These are phyloP conservation scores for Kickxella alabastrina DNA, from an alignment of 192 early-diverging fungal genomes.

Conservation along the genomic window DNA sequence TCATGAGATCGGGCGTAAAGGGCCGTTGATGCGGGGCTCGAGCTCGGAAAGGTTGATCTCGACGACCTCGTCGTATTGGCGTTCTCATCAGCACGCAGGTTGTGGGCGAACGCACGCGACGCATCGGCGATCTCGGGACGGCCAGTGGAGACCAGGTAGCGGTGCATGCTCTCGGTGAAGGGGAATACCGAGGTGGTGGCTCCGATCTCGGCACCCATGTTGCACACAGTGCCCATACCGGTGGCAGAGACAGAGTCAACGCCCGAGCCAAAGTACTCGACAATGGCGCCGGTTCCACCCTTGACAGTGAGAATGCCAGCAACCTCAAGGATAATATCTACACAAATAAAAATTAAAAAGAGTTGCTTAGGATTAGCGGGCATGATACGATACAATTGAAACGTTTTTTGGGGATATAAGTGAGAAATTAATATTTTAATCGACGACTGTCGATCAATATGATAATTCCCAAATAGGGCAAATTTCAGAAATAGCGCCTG, in stretches of 20 bases:
- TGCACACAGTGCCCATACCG: constrained; percentile 98
- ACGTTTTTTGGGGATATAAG: too few species aligned
- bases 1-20: constrained; percentile 93
- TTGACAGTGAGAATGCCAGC: constrained; percentile 95
- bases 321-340: constrained; percentile 87
- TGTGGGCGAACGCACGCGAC: constrained; percentile 80
- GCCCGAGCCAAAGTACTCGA: constrained; percentile 97
- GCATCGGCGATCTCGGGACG: constrained; percentile 75
- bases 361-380: neutral
- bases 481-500: too few species aligned
- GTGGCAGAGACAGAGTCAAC: constrained; percentile 93
- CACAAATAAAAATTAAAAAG: neutral
- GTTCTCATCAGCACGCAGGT: constrained; percentile 82
- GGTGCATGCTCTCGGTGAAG: constrained; percentile 86
- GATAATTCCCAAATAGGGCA: too few species aligned
- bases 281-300: constrained; percentile 94
- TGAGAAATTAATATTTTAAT: too few species aligned
- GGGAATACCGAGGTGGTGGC: constrained; percentile 98
- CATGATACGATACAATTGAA: too few species aligned
- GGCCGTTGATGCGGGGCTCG: constrained; percentile 97
- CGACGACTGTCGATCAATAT: too few species aligned
- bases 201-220: constrained; percentile 99
- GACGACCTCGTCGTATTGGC: constrained; percentile 90
- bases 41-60: constrained; percentile 91
- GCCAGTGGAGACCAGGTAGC: constrained; percentile 84